Conservation (phyloP, 768 basidiomycete genomes). For the Cytidiella melzeri region DNA sequence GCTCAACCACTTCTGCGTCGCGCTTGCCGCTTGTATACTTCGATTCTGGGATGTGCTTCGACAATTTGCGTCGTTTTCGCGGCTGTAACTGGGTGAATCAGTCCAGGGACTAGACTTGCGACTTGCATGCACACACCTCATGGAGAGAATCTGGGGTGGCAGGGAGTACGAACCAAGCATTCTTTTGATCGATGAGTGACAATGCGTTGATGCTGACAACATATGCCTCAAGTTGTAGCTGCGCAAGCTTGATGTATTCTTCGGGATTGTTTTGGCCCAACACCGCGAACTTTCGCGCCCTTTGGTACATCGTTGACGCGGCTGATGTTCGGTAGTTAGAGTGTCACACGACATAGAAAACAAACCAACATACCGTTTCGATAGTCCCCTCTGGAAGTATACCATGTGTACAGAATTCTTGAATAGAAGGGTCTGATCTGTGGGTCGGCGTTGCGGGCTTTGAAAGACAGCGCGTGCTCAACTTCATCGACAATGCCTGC, state of each 20-base stretch:
- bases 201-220: conserved; percentile 86
- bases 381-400: conserved; percentile 81
- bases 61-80: conserved; percentile 66
- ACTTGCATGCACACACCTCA: conserved; percentile 31
- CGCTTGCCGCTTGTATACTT: conserved; percentile 56
- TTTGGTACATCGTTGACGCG: conserved; percentile 88
- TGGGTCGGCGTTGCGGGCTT: conserved; percentile 91
- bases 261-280: conserved; percentile 26
- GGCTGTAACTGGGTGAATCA: conserved; percentile 35
- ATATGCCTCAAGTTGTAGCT: conserved; percentile 75
- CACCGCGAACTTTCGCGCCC: conserved; percentile 69
- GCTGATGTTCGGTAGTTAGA: conserved; percentile 40
- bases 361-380: conserved; percentile 64
- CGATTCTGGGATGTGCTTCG: conserved; percentile 72
- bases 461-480: conserved; percentile 83
- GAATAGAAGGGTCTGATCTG: conserved; percentile 81
- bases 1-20: conserved; percentile 72
- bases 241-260: conserved; percentile 44
- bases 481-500: conserved; percentile 81
- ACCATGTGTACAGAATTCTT: conserved; percentile 92
- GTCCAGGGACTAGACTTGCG: conserved; percentile 11
- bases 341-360: conserved; percentile 4
- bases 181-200: conserved; percentile 70
- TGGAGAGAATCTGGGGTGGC: conserved; percentile 39
- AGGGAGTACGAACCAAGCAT: conserved; percentile 79